Conservation (phyloP, 2,329 filamentous ascomycete species). For the Mycosphaerella arachidis region DNA sequence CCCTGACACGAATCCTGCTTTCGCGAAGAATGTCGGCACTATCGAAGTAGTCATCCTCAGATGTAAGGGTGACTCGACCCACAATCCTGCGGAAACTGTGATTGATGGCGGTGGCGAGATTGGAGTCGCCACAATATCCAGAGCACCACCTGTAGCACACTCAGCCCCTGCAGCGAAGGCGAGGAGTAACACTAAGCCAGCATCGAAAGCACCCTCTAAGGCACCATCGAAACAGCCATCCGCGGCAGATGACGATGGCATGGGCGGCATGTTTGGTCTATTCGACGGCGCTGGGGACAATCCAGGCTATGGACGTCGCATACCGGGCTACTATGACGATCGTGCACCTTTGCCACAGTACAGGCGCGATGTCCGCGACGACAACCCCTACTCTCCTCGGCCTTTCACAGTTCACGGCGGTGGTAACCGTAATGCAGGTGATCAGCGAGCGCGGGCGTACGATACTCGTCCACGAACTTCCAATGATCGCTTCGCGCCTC, state of each 20-base stretch:
- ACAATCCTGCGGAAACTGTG: neutral
- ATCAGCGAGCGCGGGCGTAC: neutral
- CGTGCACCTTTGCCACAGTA: neutral
- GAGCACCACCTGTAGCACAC: constrained; percentile 10
- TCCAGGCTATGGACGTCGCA: constrained; percentile 3
- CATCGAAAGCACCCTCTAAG: constrained; percentile 15
- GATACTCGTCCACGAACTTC: neutral
- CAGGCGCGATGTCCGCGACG: neutral
- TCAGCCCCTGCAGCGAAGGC: constrained; percentile 6
- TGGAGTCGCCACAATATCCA: constrained; percentile 1
- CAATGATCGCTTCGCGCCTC: neutral
- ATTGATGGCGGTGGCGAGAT: constrained; percentile 1
- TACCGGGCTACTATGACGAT: neutral
- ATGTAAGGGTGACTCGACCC: constrained; percentile 27
- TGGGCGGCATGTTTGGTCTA: constrained; percentile 27
- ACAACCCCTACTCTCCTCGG: neutral
- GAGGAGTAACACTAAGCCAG: constrained; percentile 3
- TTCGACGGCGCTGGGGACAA: constrained; percentile 34
- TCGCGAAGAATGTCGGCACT: constrained; percentile 40
- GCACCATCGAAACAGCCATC: constrained; percentile 9
- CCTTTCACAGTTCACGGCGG: constrained; percentile 3
- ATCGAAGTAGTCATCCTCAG: constrained; percentile 48
- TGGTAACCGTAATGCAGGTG: neutral
- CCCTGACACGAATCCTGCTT: constrained; percentile 30
- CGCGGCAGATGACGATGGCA: constrained; percentile 8